A percentile compares a stretch with the other conserved stretches of the same genome.
Evolutionary conservation across 2,329 filamentous ascomycete genomes (phyloP).

Genomic region (Fusarium miscanthi): DNA sequence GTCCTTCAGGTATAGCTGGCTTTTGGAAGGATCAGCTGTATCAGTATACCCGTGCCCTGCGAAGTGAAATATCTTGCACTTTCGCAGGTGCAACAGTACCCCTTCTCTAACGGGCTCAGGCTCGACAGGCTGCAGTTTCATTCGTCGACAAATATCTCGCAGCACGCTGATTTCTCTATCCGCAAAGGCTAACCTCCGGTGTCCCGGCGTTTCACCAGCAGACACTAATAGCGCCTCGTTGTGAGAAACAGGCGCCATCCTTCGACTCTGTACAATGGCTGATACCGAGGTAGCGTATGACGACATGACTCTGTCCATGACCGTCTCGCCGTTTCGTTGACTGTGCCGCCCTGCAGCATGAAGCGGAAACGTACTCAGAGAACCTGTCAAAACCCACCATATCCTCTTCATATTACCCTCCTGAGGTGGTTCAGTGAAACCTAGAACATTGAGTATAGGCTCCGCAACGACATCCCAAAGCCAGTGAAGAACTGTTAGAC

Average conservation of each 20-base stretch:
- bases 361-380: not conserved
- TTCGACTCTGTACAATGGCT: not conserved
- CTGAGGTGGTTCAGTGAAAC: not conserved
- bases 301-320: not conserved
- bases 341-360: not conserved
- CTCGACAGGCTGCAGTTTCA: accelerated
- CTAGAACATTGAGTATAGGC: not conserved
- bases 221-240: not conserved
- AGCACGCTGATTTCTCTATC: not conserved
- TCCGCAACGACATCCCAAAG: not conserved
- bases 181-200: not conserved
- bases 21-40: not conserved
- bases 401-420: not conserved
- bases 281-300: not conserved
- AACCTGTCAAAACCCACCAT: not conserved
- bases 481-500: not conserved
- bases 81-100: not conserved
- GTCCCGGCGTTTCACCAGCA: not conserved
- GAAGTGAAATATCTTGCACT: not conserved
- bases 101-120: accelerated
- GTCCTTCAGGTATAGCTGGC: not conserved
- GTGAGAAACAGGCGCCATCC: accelerated
- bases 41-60: not conserved
- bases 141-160: not conserved
- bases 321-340: not conserved